A percentile compares a stretch with the other conserved stretches of the same genome.
Conservation (phyloP, 352 stramenopile genomes). For the Pythium periplocum region DNA sequence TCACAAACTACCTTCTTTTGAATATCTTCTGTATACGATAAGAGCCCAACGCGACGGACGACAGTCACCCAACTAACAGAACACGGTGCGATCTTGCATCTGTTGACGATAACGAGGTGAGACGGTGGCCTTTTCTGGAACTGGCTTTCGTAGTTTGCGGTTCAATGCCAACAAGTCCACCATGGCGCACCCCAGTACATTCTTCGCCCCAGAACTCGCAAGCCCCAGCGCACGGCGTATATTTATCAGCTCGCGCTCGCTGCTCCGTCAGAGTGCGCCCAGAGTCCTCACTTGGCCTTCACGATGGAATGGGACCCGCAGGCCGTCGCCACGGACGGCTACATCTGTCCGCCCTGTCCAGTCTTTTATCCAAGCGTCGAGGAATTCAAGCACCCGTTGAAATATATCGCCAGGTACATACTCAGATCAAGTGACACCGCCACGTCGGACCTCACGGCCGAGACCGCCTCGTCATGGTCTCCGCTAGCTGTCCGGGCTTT, state of each 20-base stretch:
- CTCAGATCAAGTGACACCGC: neutral
- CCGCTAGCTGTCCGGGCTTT: neutral
- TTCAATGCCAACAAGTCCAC: too few relatives aligned
- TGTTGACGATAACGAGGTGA: neutral
- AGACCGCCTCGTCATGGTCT: constrained; percentile 1
- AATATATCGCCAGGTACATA: constrained; percentile 90
- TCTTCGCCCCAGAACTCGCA: neutral
- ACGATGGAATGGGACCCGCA: constrained; percentile 70
- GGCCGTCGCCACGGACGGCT: constrained; percentile 50
- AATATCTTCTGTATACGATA: too few relatives aligned
- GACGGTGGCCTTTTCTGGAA: neutral
- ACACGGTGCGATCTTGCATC: neutral
- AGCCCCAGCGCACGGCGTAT: neutral
- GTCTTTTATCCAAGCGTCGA: constrained; percentile 84
- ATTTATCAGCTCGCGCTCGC: neutral
- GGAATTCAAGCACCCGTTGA: constrained; percentile 88
- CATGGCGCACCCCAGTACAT: too few relatives aligned
- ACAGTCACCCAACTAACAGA: neutral
- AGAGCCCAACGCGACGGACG: too few relatives aligned
- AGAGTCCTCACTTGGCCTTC: neutral
- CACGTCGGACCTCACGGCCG: constrained; percentile 12
- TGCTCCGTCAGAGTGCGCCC: too few relatives aligned
- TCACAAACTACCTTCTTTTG: too few relatives aligned
- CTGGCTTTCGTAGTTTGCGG: too few relatives aligned
- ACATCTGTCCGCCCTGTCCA: constrained; percentile 79